Percentiles rank a stretch among this genome's conserved stretches.
These are phyloP conservation scores for Graphiopsis chlorocephala DNA, from an alignment of 2,329 filamentous ascomycete species.

Conservation along the genomic window DNA sequence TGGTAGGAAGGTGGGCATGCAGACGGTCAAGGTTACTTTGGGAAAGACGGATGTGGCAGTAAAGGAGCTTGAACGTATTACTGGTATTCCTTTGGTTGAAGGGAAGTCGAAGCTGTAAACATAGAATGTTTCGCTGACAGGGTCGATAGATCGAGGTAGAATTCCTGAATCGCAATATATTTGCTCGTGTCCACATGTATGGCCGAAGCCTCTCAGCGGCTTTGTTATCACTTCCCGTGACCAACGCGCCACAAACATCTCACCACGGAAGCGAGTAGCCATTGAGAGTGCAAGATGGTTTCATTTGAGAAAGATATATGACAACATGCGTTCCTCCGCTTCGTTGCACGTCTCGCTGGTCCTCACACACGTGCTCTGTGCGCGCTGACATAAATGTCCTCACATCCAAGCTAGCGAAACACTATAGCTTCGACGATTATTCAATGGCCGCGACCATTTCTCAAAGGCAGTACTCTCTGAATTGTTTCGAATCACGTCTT, in stretches of 20 bases:
- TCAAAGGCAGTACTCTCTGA: neutral
- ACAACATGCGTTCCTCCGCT: neutral
- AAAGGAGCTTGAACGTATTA: conserved; percentile 71
- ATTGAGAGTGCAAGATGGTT: neutral
- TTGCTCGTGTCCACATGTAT: neutral
- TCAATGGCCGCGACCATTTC: neutral
- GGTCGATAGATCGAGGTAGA: neutral
- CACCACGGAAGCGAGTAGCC: neutral
- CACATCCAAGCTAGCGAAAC: neutral
- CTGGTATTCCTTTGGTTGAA: conserved; percentile 62
- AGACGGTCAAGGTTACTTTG: conserved; percentile 79
- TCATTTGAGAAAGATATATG: neutral
- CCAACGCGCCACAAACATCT: neutral
- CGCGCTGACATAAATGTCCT: neutral
- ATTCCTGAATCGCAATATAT: neutral
- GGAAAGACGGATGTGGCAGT: conserved; percentile 79
- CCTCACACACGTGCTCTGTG: neutral
- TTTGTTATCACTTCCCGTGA: neutral
- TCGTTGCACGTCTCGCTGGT: neutral
- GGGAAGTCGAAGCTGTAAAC: conserved; percentile 24
- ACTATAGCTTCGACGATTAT: neutral
- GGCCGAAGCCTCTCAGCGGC: neutral
- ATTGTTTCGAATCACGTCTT: neutral
- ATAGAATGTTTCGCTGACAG: neutral
- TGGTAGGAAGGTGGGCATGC: conserved; percentile 70